phyloP scores from a whole-genome alignment of 352 stramenopile species.

The Phytophthora tentaculata region DNA sequence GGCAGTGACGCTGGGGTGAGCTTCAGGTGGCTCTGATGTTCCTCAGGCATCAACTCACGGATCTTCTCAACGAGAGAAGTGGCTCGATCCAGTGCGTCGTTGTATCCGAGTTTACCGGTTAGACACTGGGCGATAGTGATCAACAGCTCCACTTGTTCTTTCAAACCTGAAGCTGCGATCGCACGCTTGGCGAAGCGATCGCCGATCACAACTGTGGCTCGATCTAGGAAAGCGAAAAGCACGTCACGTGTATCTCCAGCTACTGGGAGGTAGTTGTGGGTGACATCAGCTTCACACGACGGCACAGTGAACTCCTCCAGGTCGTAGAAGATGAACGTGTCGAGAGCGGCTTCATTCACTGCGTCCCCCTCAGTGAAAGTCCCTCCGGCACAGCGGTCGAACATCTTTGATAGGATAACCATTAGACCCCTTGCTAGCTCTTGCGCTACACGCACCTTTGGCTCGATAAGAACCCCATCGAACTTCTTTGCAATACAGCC shows the following conservation, averaged over 20 bases:
- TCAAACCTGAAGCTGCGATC: conserved; percentile 48
- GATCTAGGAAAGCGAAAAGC: conserved; percentile 65
- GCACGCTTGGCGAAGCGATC: conserved; percentile 64
- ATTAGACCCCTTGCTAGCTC: conserved; percentile 54
- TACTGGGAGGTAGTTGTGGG: conserved; percentile 30
- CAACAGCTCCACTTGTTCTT: conserved; percentile 68
- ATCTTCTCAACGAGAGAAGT: conserved; percentile 54
- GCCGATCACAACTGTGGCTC: conserved; percentile 61
- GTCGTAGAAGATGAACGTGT: conserved; percentile 67
- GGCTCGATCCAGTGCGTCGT: conserved; percentile 48
- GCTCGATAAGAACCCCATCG: conserved; percentile 65
- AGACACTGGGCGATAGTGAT: conserved; percentile 66
- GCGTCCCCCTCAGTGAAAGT: conserved; percentile 8
- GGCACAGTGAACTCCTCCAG: conserved; percentile 39
- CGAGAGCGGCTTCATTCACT: conserved; percentile 25
- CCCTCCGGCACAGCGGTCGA: conserved; percentile 38
- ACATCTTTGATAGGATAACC: conserved; percentile 64
- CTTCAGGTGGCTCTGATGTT: conserved; percentile 68
- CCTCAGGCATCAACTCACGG: conserved; percentile 41
- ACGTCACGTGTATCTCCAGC: conserved; percentile 53
- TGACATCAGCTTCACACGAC: conserved; percentile 41
- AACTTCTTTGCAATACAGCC: conserved; percentile 64
- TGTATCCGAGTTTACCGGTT: conserved; percentile 48
- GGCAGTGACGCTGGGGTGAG: conserved; percentile 44
- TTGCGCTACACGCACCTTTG: conserved; percentile 37